phyloP scores from a whole-genome alignment of 2,329 filamentous ascomycete species.

The Diaporthe destruens region DNA sequence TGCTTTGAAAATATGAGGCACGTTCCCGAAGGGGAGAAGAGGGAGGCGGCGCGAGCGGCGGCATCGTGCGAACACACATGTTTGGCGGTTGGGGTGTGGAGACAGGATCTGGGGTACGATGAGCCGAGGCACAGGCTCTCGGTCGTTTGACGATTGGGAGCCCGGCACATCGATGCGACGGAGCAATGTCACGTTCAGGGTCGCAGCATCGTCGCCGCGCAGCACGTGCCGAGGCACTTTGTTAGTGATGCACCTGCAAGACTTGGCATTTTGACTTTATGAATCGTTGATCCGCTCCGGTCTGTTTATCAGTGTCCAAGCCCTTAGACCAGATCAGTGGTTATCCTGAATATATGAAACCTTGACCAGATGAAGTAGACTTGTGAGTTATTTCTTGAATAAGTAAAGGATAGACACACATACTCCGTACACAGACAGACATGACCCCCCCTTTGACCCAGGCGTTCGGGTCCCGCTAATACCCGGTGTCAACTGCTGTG shows the following conservation, averaged over 20 bases:
- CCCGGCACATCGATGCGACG: slow-evolving; percentile 23
- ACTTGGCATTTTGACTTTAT: not conserved
- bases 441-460: not conserved
- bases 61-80: slow-evolving; percentile 38
- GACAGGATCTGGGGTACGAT: slow-evolving; percentile 24
- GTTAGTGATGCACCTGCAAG: not conserved
- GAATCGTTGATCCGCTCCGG: not conserved
- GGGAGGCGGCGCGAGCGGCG: slow-evolving; percentile 4
- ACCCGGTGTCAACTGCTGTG: slow-evolving; percentile 21
- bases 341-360: not conserved
- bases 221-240: slow-evolving; percentile 15
- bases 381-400: no score
- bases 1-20: slow-evolving; percentile 20
- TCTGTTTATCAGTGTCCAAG: not conserved
- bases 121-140: slow-evolving; percentile 35
- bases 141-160: slow-evolving; percentile 30
- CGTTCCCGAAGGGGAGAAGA: slow-evolving; percentile 36
- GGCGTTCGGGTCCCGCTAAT: slow-evolving; percentile 34
- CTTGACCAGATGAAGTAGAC: not conserved
- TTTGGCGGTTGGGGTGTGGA: slow-evolving; percentile 25
- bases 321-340: not conserved
- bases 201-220: slow-evolving; percentile 26
- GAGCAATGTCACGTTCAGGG: slow-evolving; percentile 4
- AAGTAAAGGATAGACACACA: not conserved
- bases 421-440: no score